Base-by-base conservation (phyloP, 805 yeast species). In the Saccharomycopsis fermentans region DNA sequence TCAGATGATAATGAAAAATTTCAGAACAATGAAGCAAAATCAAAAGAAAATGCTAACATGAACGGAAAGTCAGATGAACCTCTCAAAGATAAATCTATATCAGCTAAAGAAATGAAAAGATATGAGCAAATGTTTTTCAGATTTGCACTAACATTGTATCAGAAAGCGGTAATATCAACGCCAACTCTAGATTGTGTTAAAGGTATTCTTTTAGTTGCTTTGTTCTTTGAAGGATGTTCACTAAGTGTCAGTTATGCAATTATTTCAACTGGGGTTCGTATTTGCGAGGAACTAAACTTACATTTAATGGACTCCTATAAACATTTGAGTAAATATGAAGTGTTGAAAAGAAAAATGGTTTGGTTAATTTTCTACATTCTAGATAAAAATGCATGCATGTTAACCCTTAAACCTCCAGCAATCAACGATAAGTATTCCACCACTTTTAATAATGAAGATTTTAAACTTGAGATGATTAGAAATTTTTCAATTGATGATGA, bases 271-370 rank as follows among this genome's bases (percentile, higher is more conserved):
- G 80, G 82, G 5, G 73, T 80, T 4, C 71, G 84, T 61, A 76
- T 75, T 61, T 85, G 85, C 0, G 79, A 77, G 53, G 83, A 80
- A 43, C 64, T 82, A 65, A 87, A 87, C 0, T 70, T 86, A 6
- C 81, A 84, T 62, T 69, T 82, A 56, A 68, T 68, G 3, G 85
- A 81, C 52, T 64, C 76, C 1, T 73, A 74, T 55, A 63, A 67
- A 3, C 72, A 75, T 1, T 60, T 80, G 17, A 40, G 71, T 0
- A 63, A 65, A 0, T 68, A 65, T 4, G 83, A 81, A 50, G 68
- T 70, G 1, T 62, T 67, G 1, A 65, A 67, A 3, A 72, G 81
- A 24, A 66, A 77, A 26, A 62, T 68, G 11, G 57, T 83, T 24
- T 83, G 84, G 81, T 76, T 81, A 74, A 62, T 70, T 16, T 74